Base-by-base conservation (phyloP, 2,329 filamentous ascomycete species). In the Colletotrichum scovillei region DNA sequence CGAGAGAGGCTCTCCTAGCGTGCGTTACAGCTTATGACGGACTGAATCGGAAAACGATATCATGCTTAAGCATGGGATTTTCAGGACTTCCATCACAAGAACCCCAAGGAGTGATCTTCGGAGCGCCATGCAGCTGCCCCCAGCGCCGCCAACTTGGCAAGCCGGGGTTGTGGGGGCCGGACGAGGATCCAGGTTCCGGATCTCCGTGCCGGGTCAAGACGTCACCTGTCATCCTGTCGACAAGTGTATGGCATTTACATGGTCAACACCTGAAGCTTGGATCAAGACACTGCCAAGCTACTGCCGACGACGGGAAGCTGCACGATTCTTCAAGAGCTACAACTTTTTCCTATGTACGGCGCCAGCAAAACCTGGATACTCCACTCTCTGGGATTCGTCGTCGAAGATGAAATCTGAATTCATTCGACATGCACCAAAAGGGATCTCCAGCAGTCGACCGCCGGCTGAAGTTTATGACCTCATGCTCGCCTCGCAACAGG, bases 401-500 rank as follows among this genome's bases (percentile, higher is more conserved):
- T 7, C 42, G 3, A 49, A 49, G 42, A 8, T 49, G 16, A 19
- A 42, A 6, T 42, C 38, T 14, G 38, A 42, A 7, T 19, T 42
- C 16, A 16, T 19, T 42, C 38, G 38, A 42, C 38, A 42, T 49
- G 8, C 7, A 49, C 42, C 6, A 1, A 49, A 4, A 22, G 42
- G 4, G 7, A 9, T 38, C 14, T 35, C 62, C 28, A 14, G 46
- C 16, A 64, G 46, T 42, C 19, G 46, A 14, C 60, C 46, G n/a
- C 30, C 26, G 6, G n/a, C 46, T 52, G 16, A 11, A 16, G 22
- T 35, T 26, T 63, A 22, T 24, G 11, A 12, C 14, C 14, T 66
- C 55, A 75, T 16, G 71, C 70, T 63, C 56, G 64, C n/a, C 63
- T 65, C 28, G 63, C 68, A 30, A 73, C 67, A 55, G 74, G 72